These are phyloP conservation scores for Trichoderma pleuroti DNA, from an alignment of 2,329 filamentous ascomycete species.

Conservation along the genomic window DNA sequence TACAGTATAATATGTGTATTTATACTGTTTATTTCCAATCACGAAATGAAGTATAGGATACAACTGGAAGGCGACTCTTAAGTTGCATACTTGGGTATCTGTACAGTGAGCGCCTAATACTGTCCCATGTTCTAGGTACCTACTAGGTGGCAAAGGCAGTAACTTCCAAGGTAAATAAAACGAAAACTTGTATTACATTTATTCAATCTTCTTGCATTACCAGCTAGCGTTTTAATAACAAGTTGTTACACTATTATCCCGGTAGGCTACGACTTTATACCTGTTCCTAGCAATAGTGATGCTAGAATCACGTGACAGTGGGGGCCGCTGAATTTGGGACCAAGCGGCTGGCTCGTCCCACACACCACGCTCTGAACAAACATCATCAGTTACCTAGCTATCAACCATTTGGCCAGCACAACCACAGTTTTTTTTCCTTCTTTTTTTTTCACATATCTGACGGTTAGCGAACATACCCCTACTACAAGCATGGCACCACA, in stretches of 20 bases:
- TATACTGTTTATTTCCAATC: not conserved
- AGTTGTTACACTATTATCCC: too few species aligned
- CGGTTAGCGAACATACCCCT: not conserved
- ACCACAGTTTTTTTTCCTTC: conserved; percentile 17
- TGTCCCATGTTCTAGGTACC: not conserved
- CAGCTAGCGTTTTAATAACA: not conserved
- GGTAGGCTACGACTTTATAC: not conserved
- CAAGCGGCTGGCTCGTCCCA: conserved; percentile 21
- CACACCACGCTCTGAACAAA: conserved; percentile 20
- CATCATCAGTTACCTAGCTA: conserved; percentile 24
- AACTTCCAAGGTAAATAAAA: not conserved
- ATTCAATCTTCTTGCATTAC: not conserved
- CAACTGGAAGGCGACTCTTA: not conserved
- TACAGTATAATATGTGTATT: not conserved
- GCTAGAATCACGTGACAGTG: conserved; percentile 21
- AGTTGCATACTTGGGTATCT: not conserved
- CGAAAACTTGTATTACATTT: not conserved
- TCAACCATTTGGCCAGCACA: conserved; percentile 19
- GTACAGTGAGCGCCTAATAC: not conserved
- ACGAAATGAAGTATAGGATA: not conserved
- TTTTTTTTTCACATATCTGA: not conserved
- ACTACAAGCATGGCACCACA: conserved; percentile 57
- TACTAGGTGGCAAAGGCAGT: not conserved
- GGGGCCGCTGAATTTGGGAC: not conserved
- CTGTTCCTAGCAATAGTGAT: not conserved